These are phyloP conservation scores for Allium cepa DNA, from an alignment of 106 monocot species.

Conservation along the genomic window DNA sequence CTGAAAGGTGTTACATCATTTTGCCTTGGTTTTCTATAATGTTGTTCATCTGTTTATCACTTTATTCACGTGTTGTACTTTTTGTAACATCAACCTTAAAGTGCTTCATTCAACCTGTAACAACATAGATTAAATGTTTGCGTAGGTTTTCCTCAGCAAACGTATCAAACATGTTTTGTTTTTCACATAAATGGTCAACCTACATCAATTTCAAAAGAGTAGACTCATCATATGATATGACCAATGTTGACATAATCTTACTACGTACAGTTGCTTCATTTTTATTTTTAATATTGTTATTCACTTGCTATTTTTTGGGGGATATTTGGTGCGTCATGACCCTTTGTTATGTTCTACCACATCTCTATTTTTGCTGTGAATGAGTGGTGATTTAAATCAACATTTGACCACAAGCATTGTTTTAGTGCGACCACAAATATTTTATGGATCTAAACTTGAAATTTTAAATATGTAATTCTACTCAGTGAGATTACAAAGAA, in stretches of 20 bases:
- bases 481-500: slow-evolving; percentile 23
- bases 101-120: too few species aligned
- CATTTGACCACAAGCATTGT: not conserved
- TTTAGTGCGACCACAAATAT: not conserved
- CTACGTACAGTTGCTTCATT: not conserved
- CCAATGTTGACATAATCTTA: not conserved
- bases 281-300: slow-evolving; percentile 3
- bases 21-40: too few species aligned
- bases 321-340: not conserved
- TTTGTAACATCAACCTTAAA: too few species aligned
- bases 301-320: not conserved
- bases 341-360: not conserved
- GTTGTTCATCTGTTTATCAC: too few species aligned
- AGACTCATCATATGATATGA: too few species aligned
- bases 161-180: not conserved
- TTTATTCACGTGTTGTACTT: too few species aligned
- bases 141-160: not conserved
- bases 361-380: not conserved
- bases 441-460: not conserved
- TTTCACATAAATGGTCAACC: not conserved
- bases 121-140: not conserved
- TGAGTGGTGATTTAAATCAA: not conserved
- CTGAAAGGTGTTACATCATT: too few species aligned
- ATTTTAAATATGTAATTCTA: slow-evolving; percentile 1
- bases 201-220: too few species aligned